These are phyloP conservation scores for Lachnellula hyalina DNA, from an alignment of 2,329 filamentous ascomycete species.

Conservation along the genomic window DNA sequence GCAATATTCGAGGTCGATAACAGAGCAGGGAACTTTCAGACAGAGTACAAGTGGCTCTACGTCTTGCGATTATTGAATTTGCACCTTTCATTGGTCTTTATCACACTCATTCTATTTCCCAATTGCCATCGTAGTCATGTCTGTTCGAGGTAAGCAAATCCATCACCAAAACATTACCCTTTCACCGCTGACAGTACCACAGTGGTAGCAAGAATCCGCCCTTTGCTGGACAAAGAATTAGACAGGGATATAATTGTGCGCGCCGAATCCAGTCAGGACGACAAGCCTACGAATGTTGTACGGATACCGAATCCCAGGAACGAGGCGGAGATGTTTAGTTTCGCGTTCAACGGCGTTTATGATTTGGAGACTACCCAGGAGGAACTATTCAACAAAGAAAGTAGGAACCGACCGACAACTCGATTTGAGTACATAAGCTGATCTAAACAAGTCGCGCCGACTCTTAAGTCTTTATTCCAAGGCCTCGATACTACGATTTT, in stretches of 20 bases:
- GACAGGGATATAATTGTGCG: constrained; percentile 83
- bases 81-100: constrained; percentile 6
- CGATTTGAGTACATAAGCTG: constrained; percentile 5
- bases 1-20: no score
- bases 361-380: constrained; percentile 76
- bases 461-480: constrained; percentile 86
- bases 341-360: constrained; percentile 92
- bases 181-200: constrained; percentile 48
- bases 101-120: constrained; percentile 10
- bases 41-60: constrained; percentile 17
- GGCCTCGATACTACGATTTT: constrained; percentile 87
- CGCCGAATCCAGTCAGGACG: constrained; percentile 56
- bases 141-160: constrained; percentile 22
- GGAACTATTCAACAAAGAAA: constrained; percentile 82
- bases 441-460: constrained; percentile 64
- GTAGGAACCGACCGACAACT: constrained; percentile 41
- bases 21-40: background rate
- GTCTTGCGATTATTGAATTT: background rate
- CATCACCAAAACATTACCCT: background rate
- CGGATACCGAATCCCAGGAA: constrained; percentile 95
- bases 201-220: constrained; percentile 86
- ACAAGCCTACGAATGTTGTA: constrained; percentile 62
- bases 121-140: constrained; percentile 16
- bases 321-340: constrained; percentile 82
- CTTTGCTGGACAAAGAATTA: constrained; percentile 77